Base-by-base conservation (phyloP, 2,329 filamentous ascomycete genomes). In the Aspergillus aculeatinus region DNA sequence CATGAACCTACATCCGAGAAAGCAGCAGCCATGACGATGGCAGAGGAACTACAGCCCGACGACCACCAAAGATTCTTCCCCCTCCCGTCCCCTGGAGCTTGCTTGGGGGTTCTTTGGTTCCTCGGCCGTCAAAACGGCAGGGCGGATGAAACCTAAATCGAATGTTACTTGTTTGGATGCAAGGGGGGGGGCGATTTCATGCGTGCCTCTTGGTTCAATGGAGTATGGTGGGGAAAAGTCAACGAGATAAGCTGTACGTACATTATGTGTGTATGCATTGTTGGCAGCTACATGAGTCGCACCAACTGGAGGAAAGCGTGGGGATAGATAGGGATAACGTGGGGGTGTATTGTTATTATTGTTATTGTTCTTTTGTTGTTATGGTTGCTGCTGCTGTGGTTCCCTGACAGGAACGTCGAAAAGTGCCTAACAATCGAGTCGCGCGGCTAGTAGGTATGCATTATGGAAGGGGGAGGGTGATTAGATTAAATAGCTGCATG, bases 111-210 rank as follows among this genome's bases (percentile, higher is more conserved):
- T 51, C 51, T 50, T 59, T 54, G 44, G 29, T 59, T 58, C 50
- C 52, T 29, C 47, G 52, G 53, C 44, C 53, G 53, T 49, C 39
- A 31, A 16, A 56, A 53, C 25, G 51, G 27, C 27, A 61, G 39
- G 55, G 57, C 57, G 52, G 61, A 65, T 61, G 59, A 60, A 62
- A 65, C 61, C 59, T 57, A 58, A 58, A 58, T 60, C 57, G 7
- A 51, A 35, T 55, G 61, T 59, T 59, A 59, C 58, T 52, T 44
- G 47, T 48, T 29, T n/a, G 16, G 44, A 65, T 33, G 63, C 55
- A 65, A 65, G 63, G 63, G 61, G 48, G 23, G 23, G 23, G 23
- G 23, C 19, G 19, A 7, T 31, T 31, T 33, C n/a, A 59, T 48
- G 51, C 57, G 51, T 55, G 51, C 44, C 33, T 55, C 42, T 48